Evolutionary conservation across 768 basidiomycete species (phyloP).

Genomic region (Tricholoma hemisulphureum): DNA sequence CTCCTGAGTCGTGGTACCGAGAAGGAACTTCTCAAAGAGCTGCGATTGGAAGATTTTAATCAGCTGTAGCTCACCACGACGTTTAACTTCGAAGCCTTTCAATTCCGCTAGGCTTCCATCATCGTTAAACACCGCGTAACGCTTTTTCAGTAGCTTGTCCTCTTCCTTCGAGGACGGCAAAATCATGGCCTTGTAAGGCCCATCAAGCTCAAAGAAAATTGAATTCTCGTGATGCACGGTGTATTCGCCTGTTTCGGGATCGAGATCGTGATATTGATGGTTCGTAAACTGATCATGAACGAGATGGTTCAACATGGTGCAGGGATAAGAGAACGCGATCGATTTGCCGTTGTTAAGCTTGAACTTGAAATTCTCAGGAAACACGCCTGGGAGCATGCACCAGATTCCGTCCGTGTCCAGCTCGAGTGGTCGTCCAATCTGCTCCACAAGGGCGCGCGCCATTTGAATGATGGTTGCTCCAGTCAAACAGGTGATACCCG

Average conservation of each 20-base stretch:
- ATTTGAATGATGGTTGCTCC: conserved; percentile 98
- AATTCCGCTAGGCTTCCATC: conserved; percentile 97
- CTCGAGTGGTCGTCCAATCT: conserved; percentile 95
- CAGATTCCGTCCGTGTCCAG: conserved; percentile 99
- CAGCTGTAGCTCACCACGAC: conserved; percentile 93
- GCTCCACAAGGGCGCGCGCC: conserved; percentile 95
- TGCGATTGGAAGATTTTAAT: conserved; percentile 99
- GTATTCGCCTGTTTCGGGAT: conserved; percentile 83
- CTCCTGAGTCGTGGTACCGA: conserved; percentile 90
- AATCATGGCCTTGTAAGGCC: conserved; percentile 99
- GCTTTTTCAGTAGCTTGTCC: conserved; percentile 96
- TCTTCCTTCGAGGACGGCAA: conserved; percentile 99
- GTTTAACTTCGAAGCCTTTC: conserved; percentile 99
- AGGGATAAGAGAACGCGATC: conserved; percentile 91
- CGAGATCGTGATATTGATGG: conserved; percentile 93
- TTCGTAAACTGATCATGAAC: conserved; percentile 96
- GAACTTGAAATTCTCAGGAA: conserved; percentile 98
- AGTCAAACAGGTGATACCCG: conserved; percentile 96
- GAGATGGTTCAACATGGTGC: conserved; percentile 99
- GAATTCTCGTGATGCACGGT: conserved; percentile 91
- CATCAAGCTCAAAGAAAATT: conserved; percentile 99
- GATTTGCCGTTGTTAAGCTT: conserved; percentile 84
- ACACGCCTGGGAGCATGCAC: conserved; percentile 99
- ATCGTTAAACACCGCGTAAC: conserved; percentile 98
- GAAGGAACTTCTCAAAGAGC: conserved; percentile 95